Evolutionary conservation across 345 rosid species (phyloP), one percentile per base, ranked within the genome.

Genomic region (Eucalyptus pauciflora): DNA sequence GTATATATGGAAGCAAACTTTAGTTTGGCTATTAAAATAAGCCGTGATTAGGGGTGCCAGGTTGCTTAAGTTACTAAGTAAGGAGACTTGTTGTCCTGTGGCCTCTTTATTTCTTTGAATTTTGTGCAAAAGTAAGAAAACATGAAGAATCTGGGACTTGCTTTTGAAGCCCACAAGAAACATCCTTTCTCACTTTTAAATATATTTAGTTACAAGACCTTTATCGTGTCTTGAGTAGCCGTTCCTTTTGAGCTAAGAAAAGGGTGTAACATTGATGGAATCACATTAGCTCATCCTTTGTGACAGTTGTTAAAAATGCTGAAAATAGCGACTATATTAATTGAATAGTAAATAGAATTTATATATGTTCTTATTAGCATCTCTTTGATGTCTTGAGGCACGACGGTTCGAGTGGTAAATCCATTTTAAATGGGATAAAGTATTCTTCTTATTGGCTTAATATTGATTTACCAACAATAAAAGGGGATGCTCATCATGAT

Each of bases 101-200:
- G 49, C n/a, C 51, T 25, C 49, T 54, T 18, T 45, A 17, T 60
- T 51, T 25, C 41, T 58, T 24, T 25, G 46, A 87, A 46, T n/a
- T 45, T 60, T 18, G 11, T 43, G 54, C 60, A 50, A 88, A 88
- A 88, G 86, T n/a, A 25, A 31, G 64, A 69, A 87, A 88, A 50
- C 62, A 50, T 11, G 89, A 88, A 91, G 92, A 91, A 93, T 91
- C 92, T 85, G 50, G n/a, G 89, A 90, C 62, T 54, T 50, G 86
- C 91, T 90, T 91, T 90, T 58, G 50, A 37, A 87, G 88, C 54
- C 91, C 87, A 25, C 87, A 12, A 54, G 5, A 52, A 31, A 33
- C 43, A 31, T 69, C 80, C 24, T 33, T 15, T 7, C 48, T 37
- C 13, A 45, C 12, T 24, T 76, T 37, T 41, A 76, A 76, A 14